A percentile compares a stretch with the other conserved stretches of the same genome.
These are phyloP conservation scores for Mycena latifolia DNA, from an alignment of 768 basidiomycete genomes.

Conservation along the genomic window DNA sequence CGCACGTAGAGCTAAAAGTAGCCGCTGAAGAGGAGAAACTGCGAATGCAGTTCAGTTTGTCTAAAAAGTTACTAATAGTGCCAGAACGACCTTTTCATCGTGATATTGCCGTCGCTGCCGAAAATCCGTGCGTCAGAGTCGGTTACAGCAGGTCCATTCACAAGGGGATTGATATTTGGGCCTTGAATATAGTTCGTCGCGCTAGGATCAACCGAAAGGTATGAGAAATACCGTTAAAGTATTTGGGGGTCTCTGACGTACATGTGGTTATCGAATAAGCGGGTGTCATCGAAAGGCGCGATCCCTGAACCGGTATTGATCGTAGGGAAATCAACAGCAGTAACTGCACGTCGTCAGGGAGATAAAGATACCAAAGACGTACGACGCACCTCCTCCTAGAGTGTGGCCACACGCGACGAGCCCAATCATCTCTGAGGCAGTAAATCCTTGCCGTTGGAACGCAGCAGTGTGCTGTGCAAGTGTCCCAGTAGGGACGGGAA, in stretches of 20 bases:
- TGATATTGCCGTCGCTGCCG: slow-evolving; percentile 30
- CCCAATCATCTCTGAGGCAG: slow-evolving; percentile 29
- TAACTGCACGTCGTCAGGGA: background rate
- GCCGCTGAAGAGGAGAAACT: slow-evolving; percentile 19
- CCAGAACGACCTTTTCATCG: slow-evolving; percentile 20
- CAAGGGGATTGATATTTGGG: slow-evolving; percentile 26
- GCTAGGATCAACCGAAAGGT: background rate
- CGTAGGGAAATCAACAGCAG: slow-evolving; percentile 22
- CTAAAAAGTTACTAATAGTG: background rate
- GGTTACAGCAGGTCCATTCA: slow-evolving; percentile 20
- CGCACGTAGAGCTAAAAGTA: slow-evolving; percentile 18
- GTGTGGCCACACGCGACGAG: slow-evolving; percentile 35
- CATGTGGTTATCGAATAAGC: slow-evolving; percentile 30
- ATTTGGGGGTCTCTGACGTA: background rate
- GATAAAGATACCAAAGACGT: background rate
- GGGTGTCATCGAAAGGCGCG: slow-evolving; percentile 29
- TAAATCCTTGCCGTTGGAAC: slow-evolving; percentile 30
- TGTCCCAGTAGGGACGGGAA: slow-evolving; percentile 23
- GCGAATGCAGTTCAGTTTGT: background rate
- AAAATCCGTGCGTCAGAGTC: slow-evolving; percentile 32
- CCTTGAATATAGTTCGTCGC: slow-evolving; percentile 28
- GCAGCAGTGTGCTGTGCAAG: slow-evolving; percentile 27
- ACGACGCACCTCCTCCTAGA: slow-evolving; percentile 14
- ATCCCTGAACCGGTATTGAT: slow-evolving; percentile 18
- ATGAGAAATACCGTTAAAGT: background rate